phyloP scores from a whole-genome alignment of 768 basidiomycete species.

The Neoboletus brunneissimus region DNA sequence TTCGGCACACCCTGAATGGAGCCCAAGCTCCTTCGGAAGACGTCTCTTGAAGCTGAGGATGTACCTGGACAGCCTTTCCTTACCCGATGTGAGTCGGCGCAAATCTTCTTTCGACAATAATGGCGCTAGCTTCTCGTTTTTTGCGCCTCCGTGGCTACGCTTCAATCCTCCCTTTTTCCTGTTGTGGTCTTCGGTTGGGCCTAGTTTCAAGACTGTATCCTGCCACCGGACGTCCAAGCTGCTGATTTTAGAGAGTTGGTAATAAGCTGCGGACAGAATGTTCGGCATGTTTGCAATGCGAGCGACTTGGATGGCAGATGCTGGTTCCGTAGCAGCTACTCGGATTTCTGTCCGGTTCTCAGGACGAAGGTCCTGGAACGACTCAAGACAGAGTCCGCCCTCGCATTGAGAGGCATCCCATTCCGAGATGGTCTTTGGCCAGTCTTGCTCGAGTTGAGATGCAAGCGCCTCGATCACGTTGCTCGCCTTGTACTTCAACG shows the following conservation, averaged over 20 bases:
- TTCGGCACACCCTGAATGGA: neutral
- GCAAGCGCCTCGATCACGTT: conserved; percentile 3
- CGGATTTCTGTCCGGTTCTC: neutral
- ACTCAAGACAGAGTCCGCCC: neutral
- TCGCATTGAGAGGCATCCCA: conserved; percentile 4
- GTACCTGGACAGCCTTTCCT: neutral
- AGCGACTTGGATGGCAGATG: conserved; percentile 3
- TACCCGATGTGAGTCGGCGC: neutral
- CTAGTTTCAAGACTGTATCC: neutral
- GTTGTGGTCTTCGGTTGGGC: neutral
- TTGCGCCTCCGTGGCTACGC: neutral
- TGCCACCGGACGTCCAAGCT: neutral
- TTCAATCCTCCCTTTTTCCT: neutral
- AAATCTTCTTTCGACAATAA: conserved; percentile 2
- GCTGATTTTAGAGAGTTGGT: neutral
- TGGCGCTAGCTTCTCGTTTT: neutral
- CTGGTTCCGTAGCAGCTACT: neutral
- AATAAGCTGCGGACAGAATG: conserved; percentile 1
- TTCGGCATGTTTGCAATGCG: conserved; percentile 2
- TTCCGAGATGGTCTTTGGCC: conserved; percentile 4
- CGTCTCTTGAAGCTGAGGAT: neutral
- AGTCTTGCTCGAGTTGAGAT: conserved; percentile 8
- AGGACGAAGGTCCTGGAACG: neutral
- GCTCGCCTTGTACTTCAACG: conserved; percentile 2
- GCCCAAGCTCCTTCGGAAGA: neutral